Evolutionary conservation across 768 basidiomycete species (phyloP), one percentile per base, ranked within the genome.

Genomic region (Tylopilus rubrobrunneus): DNA sequence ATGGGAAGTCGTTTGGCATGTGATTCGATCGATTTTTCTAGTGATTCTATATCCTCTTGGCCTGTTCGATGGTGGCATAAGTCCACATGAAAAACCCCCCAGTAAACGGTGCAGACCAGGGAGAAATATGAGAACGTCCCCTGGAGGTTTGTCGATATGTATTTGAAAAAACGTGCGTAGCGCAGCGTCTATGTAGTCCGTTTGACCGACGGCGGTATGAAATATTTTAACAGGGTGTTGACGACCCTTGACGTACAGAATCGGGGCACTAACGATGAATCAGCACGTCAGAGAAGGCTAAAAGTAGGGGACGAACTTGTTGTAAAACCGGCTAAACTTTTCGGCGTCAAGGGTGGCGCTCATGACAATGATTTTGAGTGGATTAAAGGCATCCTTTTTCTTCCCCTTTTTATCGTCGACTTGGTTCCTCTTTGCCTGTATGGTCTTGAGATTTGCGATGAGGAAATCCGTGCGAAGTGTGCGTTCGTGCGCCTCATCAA

Each of bases 401-500:
- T 80, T 74, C 40, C 65, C 71, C 60, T 83, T 85, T 39, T 73
- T 73, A 49, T 77, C 79, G 49, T 49, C 59, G 23, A 51, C 57
- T 1, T 62, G 64, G 60, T 92, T 93, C 59, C 96, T 75, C 48
- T 75, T 70, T 39, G 73, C 75, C 62, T 87, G 83, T 55, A 98
- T 93, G 25, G 74, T 78, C 73, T 97, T 98, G 47, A 99, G 76
- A 56, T 85, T 91, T 1, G 95, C 86, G 39, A 98, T 80, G n/a
- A 98, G 76, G 48, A 99, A 76, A 69, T 99, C 97, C 7, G 97
- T 99, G 39, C 95, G 82, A 28, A 99, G 74, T 0, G 93, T 96
- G 52, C 97, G 82, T 67, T 99, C 97, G 71, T 99, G 97, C 0
- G 97, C 97, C 69, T 99, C 97, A 62, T 99, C 97, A 41, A 99